Evolutionary conservation across 306 rosid genomes (phyloP).

Genomic region (Inga laurina): DNA sequence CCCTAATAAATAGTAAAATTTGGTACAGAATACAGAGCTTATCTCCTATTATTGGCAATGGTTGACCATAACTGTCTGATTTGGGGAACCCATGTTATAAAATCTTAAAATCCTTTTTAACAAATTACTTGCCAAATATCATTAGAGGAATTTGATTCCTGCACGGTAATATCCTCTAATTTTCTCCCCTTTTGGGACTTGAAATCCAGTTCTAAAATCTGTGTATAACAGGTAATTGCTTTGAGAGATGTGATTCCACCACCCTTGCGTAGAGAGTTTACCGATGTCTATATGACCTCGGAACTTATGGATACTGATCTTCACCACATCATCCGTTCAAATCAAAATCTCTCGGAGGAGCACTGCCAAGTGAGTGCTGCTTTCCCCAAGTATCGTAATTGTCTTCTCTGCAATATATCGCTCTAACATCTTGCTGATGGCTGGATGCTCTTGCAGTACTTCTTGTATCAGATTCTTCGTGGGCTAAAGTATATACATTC

Average conservation of each 20-base stretch:
- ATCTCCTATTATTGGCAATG: constrained; percentile 21
- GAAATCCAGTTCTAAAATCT: constrained; percentile 21
- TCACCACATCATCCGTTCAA: constrained; percentile 94
- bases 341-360: constrained; percentile 88
- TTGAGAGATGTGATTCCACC: constrained; percentile 93
- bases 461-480: constrained; percentile 93
- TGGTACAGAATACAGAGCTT: not conserved
- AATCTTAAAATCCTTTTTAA: not conserved
- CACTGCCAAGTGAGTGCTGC: constrained; percentile 75
- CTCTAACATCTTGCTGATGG: constrained; percentile 30
- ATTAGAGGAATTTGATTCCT: not conserved
- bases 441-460: constrained; percentile 77
- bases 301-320: constrained; percentile 99
- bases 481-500: constrained; percentile 92
- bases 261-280: constrained; percentile 83
- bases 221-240: constrained; percentile 70
- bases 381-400: not conserved
- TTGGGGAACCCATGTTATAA: not conserved
- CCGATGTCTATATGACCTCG: constrained; percentile 72
- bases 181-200: not conserved
- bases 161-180: not conserved
- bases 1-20: not conserved
- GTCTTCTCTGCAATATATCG: not conserved
- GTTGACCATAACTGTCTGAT: constrained; percentile 27
- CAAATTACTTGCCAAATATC: not conserved